phyloP scores from a whole-genome alignment of 148 eudicot species.

The Fagopyrum tataricum region DNA sequence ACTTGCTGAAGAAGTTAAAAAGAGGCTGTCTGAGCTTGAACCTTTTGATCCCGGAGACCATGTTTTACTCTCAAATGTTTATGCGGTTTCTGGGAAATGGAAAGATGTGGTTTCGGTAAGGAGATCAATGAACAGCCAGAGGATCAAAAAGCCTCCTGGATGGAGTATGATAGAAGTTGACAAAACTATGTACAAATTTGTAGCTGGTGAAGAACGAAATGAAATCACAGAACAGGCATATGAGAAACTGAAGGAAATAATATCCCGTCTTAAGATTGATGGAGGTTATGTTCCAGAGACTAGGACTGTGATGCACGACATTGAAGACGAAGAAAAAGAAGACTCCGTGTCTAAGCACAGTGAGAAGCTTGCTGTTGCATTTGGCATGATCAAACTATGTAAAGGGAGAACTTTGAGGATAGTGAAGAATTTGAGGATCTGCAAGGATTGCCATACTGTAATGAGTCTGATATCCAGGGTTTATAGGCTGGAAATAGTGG shows the following conservation, averaged over 20 bases:
- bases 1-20: slow-evolving; percentile 40
- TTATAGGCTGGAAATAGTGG: slow-evolving; percentile 39
- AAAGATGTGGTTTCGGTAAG: slow-evolving; percentile 41
- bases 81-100: slow-evolving; percentile 54
- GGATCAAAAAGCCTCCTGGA: slow-evolving; percentile 45
- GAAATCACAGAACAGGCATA: slow-evolving; percentile 33
- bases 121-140: slow-evolving; percentile 34
- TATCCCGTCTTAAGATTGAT: slow-evolving; percentile 37
- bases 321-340: slow-evolving; percentile 60
- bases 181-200: slow-evolving; percentile 42
- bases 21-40: slow-evolving; percentile 40
- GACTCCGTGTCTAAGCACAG: slow-evolving; percentile 40
- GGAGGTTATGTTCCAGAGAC: slow-evolving; percentile 54
- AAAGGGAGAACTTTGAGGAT: slow-evolving; percentile 33
- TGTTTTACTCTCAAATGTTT: slow-evolving; percentile 47
- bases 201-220: slow-evolving; percentile 39
- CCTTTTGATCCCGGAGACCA: slow-evolving; percentile 49
- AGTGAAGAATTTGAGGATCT: slow-evolving; percentile 62
- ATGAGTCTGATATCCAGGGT: slow-evolving; percentile 49
- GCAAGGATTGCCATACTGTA: slow-evolving; percentile 53
- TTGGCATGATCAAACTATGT: slow-evolving; percentile 36
- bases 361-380: slow-evolving; percentile 64
- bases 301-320: slow-evolving; percentile 44
- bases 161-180: slow-evolving; percentile 72
- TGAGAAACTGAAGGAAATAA: slow-evolving; percentile 44